phyloP scores from a whole-genome alignment of 176 grass and related monocot genomes.

The Hyparrhenia diplandra region DNA sequence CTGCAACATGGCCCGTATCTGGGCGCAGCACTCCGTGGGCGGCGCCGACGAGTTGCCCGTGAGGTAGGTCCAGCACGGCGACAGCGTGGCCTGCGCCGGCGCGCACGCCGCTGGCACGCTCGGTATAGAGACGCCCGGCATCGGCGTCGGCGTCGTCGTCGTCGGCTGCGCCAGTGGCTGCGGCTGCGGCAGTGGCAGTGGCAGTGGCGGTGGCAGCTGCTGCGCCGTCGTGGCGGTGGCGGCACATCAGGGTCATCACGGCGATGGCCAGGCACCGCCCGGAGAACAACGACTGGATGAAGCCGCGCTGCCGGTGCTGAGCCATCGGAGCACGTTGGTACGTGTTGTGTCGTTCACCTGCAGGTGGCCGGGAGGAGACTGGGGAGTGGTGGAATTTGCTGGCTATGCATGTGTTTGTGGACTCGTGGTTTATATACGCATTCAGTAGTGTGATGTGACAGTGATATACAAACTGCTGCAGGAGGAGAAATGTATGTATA shows the following conservation, averaged over 20 bases:
- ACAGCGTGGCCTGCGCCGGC: constrained; percentile 37
- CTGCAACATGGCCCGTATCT: constrained; percentile 45
- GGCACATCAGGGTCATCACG: neutral
- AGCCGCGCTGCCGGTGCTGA: neutral
- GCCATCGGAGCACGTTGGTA: neutral
- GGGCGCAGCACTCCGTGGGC: constrained; percentile 56
- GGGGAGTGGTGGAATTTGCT: neutral
- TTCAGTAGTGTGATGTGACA: neutral
- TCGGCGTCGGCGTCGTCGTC: neutral
- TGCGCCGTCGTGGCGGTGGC: constrained; percentile 34
- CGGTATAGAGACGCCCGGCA: neutral
- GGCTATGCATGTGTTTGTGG: neutral
- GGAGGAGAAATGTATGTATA: neutral
- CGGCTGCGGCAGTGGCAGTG: neutral
- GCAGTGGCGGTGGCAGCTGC: neutral
- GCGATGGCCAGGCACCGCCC: constrained; percentile 12
- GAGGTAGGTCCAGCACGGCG: constrained; percentile 59
- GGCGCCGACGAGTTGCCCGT: constrained; percentile 62
- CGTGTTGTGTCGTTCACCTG: neutral
- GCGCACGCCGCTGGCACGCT: constrained; percentile 28
- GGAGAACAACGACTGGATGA: neutral
- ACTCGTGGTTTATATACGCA: neutral
- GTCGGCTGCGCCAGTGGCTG: neutral
- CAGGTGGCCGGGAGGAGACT: neutral
- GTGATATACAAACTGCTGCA: neutral